Conservation (phyloP, 805 yeast species). For the Starmera quercuum region DNA sequence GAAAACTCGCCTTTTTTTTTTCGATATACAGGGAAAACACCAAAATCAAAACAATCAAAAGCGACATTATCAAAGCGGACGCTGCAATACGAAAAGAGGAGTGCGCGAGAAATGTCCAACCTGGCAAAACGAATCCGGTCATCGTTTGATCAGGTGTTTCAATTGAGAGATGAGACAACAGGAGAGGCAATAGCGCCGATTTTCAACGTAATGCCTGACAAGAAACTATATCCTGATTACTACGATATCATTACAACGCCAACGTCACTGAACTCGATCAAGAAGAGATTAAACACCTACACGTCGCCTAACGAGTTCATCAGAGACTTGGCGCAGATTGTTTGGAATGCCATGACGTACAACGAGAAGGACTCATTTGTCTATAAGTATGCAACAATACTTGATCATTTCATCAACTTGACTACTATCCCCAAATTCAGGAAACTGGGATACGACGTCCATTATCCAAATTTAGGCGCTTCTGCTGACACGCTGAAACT, state of each 20-base stretch:
- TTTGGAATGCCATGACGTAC: slow-evolving; percentile 85
- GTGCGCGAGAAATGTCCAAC: too few species aligned
- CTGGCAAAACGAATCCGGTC: slow-evolving; percentile 14
- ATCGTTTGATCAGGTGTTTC: slow-evolving; percentile 30
- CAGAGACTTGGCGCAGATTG: slow-evolving; percentile 71
- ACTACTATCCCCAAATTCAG: slow-evolving; percentile 26
- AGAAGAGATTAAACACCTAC: slow-evolving; percentile 50
- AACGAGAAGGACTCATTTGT: slow-evolving; percentile 65
- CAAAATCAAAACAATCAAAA: too few species aligned
- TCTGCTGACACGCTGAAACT: background rate
- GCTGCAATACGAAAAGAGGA: too few species aligned
- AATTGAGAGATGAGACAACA: slow-evolving; percentile 27
- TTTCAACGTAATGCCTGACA: slow-evolving; percentile 68
- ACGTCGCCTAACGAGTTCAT: slow-evolving; percentile 59
- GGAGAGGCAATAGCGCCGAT: slow-evolving; percentile 41
- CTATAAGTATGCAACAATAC: slow-evolving; percentile 55
- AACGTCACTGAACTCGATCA: slow-evolving; percentile 70
- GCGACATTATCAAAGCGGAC: too few species aligned
- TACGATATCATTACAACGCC: slow-evolving; percentile 74
- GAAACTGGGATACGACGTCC: slow-evolving; percentile 23
- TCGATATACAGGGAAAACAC: too few species aligned
- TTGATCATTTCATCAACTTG: slow-evolving; percentile 32
- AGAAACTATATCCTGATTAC: slow-evolving; percentile 65
- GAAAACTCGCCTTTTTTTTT: too few species aligned
- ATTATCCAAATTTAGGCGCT: slow-evolving; percentile 24